phyloP scores from a whole-genome alignment of 2,329 filamentous ascomycete genomes.

The Drechmeria coniospora region DNA sequence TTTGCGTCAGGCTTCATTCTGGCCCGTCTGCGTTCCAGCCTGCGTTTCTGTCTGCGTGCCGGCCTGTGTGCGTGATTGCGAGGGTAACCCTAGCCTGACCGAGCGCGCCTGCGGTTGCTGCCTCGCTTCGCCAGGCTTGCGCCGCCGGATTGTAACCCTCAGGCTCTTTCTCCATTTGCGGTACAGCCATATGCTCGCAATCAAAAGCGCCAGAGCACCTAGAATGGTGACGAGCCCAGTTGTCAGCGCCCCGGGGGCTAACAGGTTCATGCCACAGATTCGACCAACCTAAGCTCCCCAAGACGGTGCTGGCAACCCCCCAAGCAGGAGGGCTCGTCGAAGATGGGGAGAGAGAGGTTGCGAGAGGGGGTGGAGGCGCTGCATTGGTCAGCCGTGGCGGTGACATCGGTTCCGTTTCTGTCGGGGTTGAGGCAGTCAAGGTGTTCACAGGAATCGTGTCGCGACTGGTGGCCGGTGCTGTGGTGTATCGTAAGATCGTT shows the following conservation, averaged over 20 bases:
- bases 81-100: too few species aligned
- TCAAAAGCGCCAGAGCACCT: constrained; percentile 2
- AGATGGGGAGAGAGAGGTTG: neutral
- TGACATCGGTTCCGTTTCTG: neutral
- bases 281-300: constrained; percentile 6
- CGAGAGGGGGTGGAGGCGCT: neutral
- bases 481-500: constrained; percentile 7
- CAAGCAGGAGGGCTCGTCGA: neutral
- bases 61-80: neutral
- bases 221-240: too few species aligned
- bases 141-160: neutral
- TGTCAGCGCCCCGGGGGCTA: too few species aligned
- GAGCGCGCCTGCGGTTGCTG: neutral
- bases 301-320: constrained; percentile 3
- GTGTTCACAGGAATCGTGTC: too few species aligned
- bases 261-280: neutral
- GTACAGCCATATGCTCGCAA: constrained; percentile 3
- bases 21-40: too few species aligned
- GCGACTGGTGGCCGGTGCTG: neutral
- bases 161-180: neutral
- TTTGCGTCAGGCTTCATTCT: too few species aligned
- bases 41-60: too few species aligned
- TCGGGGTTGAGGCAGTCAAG: neutral
- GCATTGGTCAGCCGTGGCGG: neutral
- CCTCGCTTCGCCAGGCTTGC: too few species aligned